phyloP scores from a whole-genome alignment of 2,329 filamentous ascomycete genomes.

The Claviceps spartinae region DNA sequence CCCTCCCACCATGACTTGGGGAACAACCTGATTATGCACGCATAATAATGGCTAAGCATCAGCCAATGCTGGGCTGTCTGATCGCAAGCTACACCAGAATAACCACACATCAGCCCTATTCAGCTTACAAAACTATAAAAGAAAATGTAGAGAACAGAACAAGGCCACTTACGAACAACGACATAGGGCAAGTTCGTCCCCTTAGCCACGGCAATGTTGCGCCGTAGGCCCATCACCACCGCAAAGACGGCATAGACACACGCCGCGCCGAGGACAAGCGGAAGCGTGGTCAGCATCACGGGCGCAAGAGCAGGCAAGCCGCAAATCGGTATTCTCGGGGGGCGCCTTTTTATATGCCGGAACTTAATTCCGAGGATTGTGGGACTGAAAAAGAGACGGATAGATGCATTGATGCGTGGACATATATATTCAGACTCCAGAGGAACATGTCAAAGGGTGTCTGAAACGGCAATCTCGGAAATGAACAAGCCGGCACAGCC shows the following conservation, averaged over 20 bases:
- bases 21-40: conserved; percentile 40
- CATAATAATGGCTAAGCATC: conserved; percentile 37
- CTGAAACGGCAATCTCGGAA: too few relatives aligned
- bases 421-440: too few relatives aligned
- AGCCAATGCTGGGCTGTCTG: conserved; percentile 4
- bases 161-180: conserved; percentile 33
- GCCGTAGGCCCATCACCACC: conserved; percentile 21
- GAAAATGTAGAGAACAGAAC: background rate
- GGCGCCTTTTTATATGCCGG: too few relatives aligned
- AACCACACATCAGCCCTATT: background rate
- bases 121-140: background rate
- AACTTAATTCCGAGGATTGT: too few relatives aligned
- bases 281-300: background rate
- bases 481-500: too few relatives aligned
- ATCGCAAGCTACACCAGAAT: background rate
- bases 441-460: too few relatives aligned
- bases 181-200: conserved; percentile 38
- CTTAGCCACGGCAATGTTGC: conserved; percentile 36
- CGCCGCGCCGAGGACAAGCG: conserved; percentile 19
- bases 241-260: conserved; percentile 19
- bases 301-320: background rate
- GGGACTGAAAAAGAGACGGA: too few relatives aligned
- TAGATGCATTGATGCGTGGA: too few relatives aligned
- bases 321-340: too few relatives aligned
- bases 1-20: conserved; percentile 41